Conservation (phyloP, 2,329 filamentous ascomycete genomes). For the Beauveria varroae region DNA sequence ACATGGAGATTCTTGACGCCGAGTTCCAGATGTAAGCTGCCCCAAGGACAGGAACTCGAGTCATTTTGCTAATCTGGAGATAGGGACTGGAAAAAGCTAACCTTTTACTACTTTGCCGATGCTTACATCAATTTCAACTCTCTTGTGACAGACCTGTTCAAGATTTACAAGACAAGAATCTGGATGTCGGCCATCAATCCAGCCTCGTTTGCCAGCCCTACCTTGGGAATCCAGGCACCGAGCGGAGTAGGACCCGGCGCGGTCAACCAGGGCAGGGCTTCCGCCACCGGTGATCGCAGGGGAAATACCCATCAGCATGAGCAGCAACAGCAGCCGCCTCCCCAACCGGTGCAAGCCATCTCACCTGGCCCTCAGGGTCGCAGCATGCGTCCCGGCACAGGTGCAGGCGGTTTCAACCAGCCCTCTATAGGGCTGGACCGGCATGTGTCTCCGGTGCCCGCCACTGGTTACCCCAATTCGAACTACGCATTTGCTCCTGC, state of each 20-base stretch:
- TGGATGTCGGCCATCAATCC: slow-evolving; percentile 99
- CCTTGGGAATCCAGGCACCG: slow-evolving; percentile 62
- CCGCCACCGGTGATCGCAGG: slow-evolving; percentile 35
- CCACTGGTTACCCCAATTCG: slow-evolving; percentile 27
- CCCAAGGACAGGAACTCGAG: not conserved
- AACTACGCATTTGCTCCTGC: slow-evolving; percentile 29
- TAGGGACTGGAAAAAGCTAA: slow-evolving; percentile 98
- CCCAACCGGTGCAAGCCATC: slow-evolving; percentile 1
- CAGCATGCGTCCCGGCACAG: slow-evolving; percentile 33
- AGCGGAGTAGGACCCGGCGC: slow-evolving; percentile 60
- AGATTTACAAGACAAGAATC: slow-evolving; percentile 98
- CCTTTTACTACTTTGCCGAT: slow-evolving; percentile 98
- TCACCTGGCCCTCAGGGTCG: slow-evolving; percentile 20
- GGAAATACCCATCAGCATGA: slow-evolving; percentile 31
- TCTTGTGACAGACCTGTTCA: slow-evolving; percentile 93
- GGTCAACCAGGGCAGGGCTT: slow-evolving; percentile 47
- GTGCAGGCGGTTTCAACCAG: slow-evolving; percentile 29
- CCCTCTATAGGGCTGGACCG: slow-evolving; percentile 35
- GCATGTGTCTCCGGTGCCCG: slow-evolving; percentile 28
- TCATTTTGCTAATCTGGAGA: slow-evolving; percentile 9
- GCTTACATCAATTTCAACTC: slow-evolving; percentile 99
- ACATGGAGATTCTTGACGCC: slow-evolving; percentile 98
- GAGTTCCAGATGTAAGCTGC: slow-evolving; percentile 90
- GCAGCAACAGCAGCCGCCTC: slow-evolving; percentile 27
- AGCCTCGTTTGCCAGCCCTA: slow-evolving; percentile 81